A percentile compares a stretch with the other conserved stretches of the same genome.
phyloP scores from a whole-genome alignment of 2,329 filamentous ascomycete genomes.

The Sphaerulina populicola region DNA sequence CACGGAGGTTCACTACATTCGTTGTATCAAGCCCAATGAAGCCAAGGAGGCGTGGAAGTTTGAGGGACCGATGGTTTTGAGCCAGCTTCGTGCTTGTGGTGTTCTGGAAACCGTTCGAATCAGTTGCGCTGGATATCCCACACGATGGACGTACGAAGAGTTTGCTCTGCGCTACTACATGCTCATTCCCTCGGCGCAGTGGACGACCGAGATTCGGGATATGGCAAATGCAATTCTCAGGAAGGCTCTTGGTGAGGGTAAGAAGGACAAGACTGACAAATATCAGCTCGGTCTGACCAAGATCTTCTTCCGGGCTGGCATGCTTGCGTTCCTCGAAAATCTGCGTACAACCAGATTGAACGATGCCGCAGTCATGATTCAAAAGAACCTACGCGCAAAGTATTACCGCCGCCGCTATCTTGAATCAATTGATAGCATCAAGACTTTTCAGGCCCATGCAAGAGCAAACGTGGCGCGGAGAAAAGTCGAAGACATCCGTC shows the following conservation, averaged over 20 bases:
- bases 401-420: constrained; percentile 91
- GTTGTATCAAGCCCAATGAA: constrained; percentile 98
- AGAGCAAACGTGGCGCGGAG: constrained; percentile 72
- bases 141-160: constrained; percentile 97
- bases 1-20: constrained; percentile 97
- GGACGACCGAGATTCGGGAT: constrained; percentile 86
- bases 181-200: constrained; percentile 79
- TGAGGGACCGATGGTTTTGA: constrained; percentile 96
- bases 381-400: constrained; percentile 93
- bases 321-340: constrained; percentile 96
- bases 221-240: constrained; percentile 90
- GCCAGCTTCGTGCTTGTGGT: constrained; percentile 94
- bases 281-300: constrained; percentile 97
- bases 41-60: constrained; percentile 96
- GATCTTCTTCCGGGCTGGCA: constrained; percentile 98
- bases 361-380: constrained; percentile 91
- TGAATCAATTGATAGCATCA: constrained; percentile 71
- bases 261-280: constrained; percentile 67
- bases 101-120: constrained; percentile 97
- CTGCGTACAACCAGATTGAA: constrained; percentile 83
- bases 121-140: constrained; percentile 93
- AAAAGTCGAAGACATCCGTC: constrained; percentile 70
- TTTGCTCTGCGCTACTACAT: constrained; percentile 98
- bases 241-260: constrained; percentile 65
- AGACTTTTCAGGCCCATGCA: constrained; percentile 68